Evolutionary conservation across 1,284 basidiomycete genomes (phyloP), one percentile per base, ranked within the genome.

Genomic region (Pyrrhoderma lamaoense): DNA sequence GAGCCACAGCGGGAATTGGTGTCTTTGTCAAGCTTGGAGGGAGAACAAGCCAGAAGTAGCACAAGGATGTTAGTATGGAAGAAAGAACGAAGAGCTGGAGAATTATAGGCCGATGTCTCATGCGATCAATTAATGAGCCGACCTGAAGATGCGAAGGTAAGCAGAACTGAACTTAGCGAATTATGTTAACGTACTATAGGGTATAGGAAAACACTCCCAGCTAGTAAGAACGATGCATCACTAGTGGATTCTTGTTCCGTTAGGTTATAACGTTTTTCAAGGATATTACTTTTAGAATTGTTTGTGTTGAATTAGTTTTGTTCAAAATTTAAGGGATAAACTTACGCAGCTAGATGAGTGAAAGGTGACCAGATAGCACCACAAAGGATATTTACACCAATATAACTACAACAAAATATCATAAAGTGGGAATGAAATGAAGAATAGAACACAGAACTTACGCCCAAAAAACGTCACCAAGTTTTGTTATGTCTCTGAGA

Each of bases 381-480:
- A 53, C 82, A 89, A 14, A 89, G 67, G 5, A 89, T 64, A 57
- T 89, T 89, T 16, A 84, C 59, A 3, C 72, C 79, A 51, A 86
- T 79, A 62, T 86, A 86, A 18, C 81, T 83, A 57, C n/a, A 49
- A 7, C 5, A 40, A 7, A 7, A 22, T 7, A 5, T 18, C 16
- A 16, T 19, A 9, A 49, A 22, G 14, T 31, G 8, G 21, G 56
- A 42, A 35, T 31, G 14, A 45, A 14, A 25, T 14, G 9, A 8
- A 18, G 8, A 11, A 42, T 31, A 11, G 5, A 31, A 5, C 5
- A 11, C 38, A 21, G 22, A 8, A 53, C 82, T 68, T 66, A 87
- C 74, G 82, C 76, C 85, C 86, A 90, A 61, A 89, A 90, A 8
- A 86, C 72, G 60, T 89, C 87, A 5, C 86, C 87, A 3, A 90